phyloP scores from a whole-genome alignment of 2,329 filamentous ascomycete species.

The Talaromyces rugulosus region DNA sequence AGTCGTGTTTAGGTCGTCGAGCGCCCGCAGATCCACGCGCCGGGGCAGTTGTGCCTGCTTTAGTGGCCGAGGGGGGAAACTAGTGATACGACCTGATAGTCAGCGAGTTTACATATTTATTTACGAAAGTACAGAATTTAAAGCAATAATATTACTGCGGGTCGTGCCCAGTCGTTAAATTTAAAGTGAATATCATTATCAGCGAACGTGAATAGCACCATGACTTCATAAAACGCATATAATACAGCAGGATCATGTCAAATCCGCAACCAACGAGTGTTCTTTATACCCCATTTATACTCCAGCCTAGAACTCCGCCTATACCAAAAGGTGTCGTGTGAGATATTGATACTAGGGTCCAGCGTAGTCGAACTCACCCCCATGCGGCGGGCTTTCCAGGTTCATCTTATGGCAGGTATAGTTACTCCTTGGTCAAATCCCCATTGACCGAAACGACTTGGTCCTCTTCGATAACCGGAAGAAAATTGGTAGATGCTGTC shows the following conservation, averaged over 20 bases:
- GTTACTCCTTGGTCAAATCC: constrained; percentile 11
- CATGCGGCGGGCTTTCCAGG: too few relatives aligned
- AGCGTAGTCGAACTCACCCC: too few relatives aligned
- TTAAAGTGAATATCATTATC: background rate
- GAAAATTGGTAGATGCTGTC: constrained; percentile 56
- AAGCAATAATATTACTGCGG: too few relatives aligned
- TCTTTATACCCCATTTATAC: background rate
- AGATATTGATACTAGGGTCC: background rate
- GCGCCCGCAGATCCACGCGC: background rate
- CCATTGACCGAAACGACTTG: constrained; percentile 54
- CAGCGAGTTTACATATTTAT: too few relatives aligned
- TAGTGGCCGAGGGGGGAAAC: background rate
- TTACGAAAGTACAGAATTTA: too few relatives aligned
- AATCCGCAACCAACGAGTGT: background rate
- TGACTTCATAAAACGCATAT: background rate
- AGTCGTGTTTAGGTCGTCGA: background rate
- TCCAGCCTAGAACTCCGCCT: background rate
- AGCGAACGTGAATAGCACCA: background rate
- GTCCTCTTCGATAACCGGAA: constrained; percentile 72
- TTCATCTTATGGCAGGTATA: background rate
- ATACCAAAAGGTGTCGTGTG: background rate
- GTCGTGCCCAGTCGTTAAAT: background rate
- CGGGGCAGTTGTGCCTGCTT: background rate
- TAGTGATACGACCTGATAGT: too few relatives aligned
- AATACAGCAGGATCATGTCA: background rate